Evolutionary conservation across 106 monocot species (phyloP).

Genomic region (Gastrodia elata): DNA sequence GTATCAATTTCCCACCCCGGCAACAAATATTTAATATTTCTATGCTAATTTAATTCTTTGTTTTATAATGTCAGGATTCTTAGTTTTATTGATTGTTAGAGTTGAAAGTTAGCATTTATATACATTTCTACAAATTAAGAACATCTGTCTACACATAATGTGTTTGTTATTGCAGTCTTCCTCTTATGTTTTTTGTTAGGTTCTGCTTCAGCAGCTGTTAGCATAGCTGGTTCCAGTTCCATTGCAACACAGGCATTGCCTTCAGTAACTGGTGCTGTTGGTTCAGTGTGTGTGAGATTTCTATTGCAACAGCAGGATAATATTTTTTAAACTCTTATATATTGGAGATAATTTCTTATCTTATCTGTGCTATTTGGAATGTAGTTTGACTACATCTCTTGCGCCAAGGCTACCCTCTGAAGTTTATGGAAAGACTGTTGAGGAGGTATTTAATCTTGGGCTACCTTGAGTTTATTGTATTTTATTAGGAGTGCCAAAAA

Average conservation of each 20-base stretch:
- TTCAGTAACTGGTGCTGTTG: slow-evolving; percentile 16
- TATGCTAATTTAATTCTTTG: neutral
- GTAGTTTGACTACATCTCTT: slow-evolving; percentile 21
- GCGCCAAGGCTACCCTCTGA: slow-evolving; percentile 77
- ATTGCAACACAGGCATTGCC: slow-evolving; percentile 6
- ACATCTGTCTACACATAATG: neutral
- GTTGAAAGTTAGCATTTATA: neutral
- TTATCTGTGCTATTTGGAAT: neutral
- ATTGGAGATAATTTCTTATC: neutral
- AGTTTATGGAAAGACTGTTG: slow-evolving; percentile 76
- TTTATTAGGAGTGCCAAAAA: neutral
- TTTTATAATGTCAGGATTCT: neutral
- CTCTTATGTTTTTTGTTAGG: slow-evolving; percentile 6
- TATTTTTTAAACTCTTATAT: neutral
- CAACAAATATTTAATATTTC: neutral
- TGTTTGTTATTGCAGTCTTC: neutral
- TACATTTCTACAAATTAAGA: slow-evolving; percentile 1
- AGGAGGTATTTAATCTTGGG: slow-evolving; percentile 45
- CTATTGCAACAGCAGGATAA: neutral
- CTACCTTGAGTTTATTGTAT: neutral
- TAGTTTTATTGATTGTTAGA: neutral
- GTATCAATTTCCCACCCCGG: neutral
- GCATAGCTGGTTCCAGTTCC: slow-evolving; percentile 4
- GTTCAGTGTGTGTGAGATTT: neutral
- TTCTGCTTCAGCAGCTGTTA: slow-evolving; percentile 6